Base-by-base conservation (phyloP, 352 stramenopile species). In the Pythium coloratum region DNA sequence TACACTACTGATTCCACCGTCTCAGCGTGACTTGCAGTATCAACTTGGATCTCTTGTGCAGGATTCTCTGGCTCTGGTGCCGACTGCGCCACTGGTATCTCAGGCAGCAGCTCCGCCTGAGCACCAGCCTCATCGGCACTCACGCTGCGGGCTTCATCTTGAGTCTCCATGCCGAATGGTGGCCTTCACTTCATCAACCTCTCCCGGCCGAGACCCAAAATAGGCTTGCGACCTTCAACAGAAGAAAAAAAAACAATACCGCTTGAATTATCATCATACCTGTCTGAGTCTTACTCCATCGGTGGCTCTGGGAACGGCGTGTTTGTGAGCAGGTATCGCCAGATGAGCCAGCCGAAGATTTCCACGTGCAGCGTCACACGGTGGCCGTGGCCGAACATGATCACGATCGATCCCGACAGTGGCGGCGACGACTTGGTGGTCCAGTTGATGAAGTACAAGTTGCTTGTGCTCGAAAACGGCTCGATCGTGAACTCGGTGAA, bases 301-400 rank as follows among this genome's bases (percentile, higher is more conserved):
- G 67, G 51, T 7, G 78, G 68, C 66, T 94, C 86, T 6, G 86
- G 86, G 64, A 94, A 94, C 9, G 83, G 86, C 71, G 89, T 78
- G 63, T 94, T 94, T 33, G 84, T 90, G 42, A 94, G 81, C 71
- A 94, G 50, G 64, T 94, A 94, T 42, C 86, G 83, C 86, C 86
- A 94, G 58, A 94, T 94, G 59, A 94, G 75, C 86, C 86, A 94
- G 30, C 86, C 86, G 57, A 94, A 94, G 65, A 85, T 90, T 66
- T 94, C 86, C 56, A 94, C 83, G 66, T 94, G 86, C 57, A 94
- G 80, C 55, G 83, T 94, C 59, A 94, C 86, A 36, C 86, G 86
- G 62, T 94, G 82, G 18, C 86, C 82, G 55, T 90, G 84, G 61
- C 86, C 86, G 62, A 94, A 94, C 83, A 94, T 88, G 66, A 94